Conservation (phyloP, 192 early-diverging fungal species). For the Lunasporangiospora selenospora region DNA sequence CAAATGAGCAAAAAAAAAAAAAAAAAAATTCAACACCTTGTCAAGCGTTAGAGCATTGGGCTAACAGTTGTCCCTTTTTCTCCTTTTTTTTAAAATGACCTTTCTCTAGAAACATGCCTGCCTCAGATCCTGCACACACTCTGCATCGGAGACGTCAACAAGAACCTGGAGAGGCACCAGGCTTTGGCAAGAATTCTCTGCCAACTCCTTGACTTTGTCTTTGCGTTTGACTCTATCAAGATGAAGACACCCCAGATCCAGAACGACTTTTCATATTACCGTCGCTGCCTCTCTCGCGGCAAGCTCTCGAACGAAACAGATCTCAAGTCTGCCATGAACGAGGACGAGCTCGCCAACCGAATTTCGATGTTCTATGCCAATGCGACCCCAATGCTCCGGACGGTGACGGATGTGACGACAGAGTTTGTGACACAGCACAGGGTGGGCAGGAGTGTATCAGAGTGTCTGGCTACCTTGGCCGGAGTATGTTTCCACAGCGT, state of each 20-base stretch:
- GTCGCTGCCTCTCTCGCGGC: constrained; percentile 85
- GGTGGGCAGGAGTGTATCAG: constrained; percentile 60
- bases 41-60: too few species aligned
- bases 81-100: too few species aligned
- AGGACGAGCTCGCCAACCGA: constrained; percentile 88
- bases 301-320: constrained; percentile 68
- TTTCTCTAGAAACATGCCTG: constrained; percentile 68
- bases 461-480: constrained; percentile 78
- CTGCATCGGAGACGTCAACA: constrained; percentile 67
- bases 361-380: constrained; percentile 99
- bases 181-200: constrained; percentile 84
- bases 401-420: constrained; percentile 82
- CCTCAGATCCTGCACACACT: constrained; percentile 72
- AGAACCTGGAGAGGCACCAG: constrained; percentile 78
- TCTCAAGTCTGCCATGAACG: constrained; percentile 67
- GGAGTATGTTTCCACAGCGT: constrained; percentile 83
- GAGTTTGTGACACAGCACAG: constrained; percentile 65
- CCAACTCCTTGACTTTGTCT: constrained; percentile 85
- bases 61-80: too few species aligned
- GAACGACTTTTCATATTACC: constrained; percentile 98
- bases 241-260: constrained; percentile 87
- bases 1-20: too few species aligned
- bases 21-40: too few species aligned
- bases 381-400: constrained; percentile 91
- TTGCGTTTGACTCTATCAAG: constrained; percentile 94